A percentile compares a stretch with the other conserved stretches of the same genome.
Conservation (phyloP, 2,329 filamentous ascomycete genomes). For the Penicillium sp. region DNA sequence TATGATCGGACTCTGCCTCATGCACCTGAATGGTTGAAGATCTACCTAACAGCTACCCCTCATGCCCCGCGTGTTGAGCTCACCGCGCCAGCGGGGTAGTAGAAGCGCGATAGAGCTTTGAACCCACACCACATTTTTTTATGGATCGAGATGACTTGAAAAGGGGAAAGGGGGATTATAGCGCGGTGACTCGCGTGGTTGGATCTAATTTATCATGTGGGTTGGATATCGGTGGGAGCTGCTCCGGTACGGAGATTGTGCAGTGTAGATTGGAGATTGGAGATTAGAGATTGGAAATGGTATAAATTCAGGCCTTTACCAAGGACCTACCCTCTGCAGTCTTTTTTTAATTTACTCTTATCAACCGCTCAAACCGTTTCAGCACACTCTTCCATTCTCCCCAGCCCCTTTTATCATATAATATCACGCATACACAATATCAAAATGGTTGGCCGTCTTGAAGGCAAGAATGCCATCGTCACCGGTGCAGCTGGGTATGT, state of each 20-base stretch:
- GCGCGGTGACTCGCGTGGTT: background rate
- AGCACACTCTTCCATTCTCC: background rate
- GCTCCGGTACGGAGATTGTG: background rate
- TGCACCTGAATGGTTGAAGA: background rate
- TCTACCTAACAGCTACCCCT: conserved; percentile 7
- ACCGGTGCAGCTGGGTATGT: conserved; percentile 79
- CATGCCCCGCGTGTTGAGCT: conserved; percentile 2
- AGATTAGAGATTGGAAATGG: background rate
- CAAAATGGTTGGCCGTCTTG: conserved; percentile 39
- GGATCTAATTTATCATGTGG: background rate
- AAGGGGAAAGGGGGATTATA: background rate
- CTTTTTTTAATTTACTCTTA: background rate
- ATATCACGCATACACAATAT: background rate
- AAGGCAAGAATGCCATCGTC: conserved; percentile 70
- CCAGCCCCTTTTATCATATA: background rate
- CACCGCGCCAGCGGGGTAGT: background rate
- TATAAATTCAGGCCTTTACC: conserved; percentile 55
- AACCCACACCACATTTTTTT: background rate
- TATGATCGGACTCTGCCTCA: background rate
- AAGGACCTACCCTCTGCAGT: background rate
- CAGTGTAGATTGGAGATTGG: background rate
- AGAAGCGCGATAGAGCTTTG: conserved; percentile 5
- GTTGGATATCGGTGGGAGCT: background rate
- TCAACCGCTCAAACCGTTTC: background rate
- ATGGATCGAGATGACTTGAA: background rate